A percentile compares a stretch with the other conserved stretches of the same genome.
These are phyloP conservation scores for Magnolia changhungtana DNA, from an alignment of 164 flowering plant species.

Conservation along the genomic window DNA sequence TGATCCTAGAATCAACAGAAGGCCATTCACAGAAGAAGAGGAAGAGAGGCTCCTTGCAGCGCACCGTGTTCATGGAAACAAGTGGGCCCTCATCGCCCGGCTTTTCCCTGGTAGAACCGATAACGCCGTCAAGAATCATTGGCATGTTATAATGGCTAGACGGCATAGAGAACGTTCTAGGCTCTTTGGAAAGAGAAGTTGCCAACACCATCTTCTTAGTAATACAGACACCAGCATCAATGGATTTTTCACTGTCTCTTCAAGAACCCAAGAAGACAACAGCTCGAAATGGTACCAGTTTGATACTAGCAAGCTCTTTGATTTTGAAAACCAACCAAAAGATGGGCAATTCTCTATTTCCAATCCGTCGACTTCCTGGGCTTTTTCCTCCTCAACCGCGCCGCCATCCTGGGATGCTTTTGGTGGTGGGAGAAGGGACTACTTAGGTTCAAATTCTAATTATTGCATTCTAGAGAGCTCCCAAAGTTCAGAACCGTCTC, in stretches of 20 bases:
- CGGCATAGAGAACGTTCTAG: slow-evolving; percentile 64
- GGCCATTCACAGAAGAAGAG: slow-evolving; percentile 76
- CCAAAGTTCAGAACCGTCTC: slow-evolving; percentile 16
- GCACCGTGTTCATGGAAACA: slow-evolving; percentile 74
- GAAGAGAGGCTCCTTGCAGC: slow-evolving; percentile 71
- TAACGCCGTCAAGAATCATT: slow-evolving; percentile 87
- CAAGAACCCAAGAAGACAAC: slow-evolving; percentile 14
- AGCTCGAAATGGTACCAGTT: slow-evolving; percentile 21
- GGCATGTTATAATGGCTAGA: slow-evolving; percentile 92
- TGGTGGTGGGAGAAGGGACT: slow-evolving; percentile 19
- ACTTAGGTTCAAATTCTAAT: slow-evolving; percentile 15
- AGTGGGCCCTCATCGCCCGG: slow-evolving; percentile 79
- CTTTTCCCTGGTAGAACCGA: slow-evolving; percentile 85
- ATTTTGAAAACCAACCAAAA: slow-evolving; percentile 26
- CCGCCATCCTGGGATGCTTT: slow-evolving; percentile 17
- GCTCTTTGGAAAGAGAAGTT: slow-evolving; percentile 40
- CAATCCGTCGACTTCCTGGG: slow-evolving; percentile 22
- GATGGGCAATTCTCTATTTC: slow-evolving; percentile 26
- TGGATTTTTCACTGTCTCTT: slow-evolving; percentile 13
- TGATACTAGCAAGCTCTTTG: slow-evolving; percentile 23
- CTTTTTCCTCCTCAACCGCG: slow-evolving; percentile 17
- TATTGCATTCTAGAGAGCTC: slow-evolving; percentile 22
- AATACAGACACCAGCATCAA: slow-evolving; percentile 10
- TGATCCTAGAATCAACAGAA: slow-evolving; percentile 81
- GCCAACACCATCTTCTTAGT: slow-evolving; percentile 21